Evolutionary conservation across 192 early-diverging fungal genomes (phyloP), one percentile per base, ranked within the genome.

Genomic region (Endogone sp.): DNA sequence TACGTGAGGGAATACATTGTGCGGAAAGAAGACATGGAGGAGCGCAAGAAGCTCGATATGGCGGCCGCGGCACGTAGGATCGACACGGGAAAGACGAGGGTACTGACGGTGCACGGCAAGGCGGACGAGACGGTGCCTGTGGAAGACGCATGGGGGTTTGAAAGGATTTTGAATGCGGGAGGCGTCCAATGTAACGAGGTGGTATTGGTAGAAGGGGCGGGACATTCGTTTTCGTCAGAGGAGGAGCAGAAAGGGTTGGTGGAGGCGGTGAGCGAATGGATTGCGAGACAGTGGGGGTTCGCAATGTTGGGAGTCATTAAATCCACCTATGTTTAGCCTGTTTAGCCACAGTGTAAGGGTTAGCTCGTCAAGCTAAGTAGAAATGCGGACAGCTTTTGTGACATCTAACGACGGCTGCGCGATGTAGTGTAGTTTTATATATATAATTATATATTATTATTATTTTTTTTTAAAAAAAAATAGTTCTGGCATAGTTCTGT

Each of bases 101-200:
- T 86, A 4, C 74, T 88, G 24, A 84, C 79, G 29, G 61, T 84
- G 2, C 79, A 77, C 60, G 86, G 86, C 3, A 69, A 61, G n/a
- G 62, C 64, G 2, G 86, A 88, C 68, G 60, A 70, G 3, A 68
- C 80, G 3, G 81, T 82, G 23, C 84, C 86, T 0, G 77, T 72
- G 29, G 44, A 76, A 6, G 81, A 82, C 65, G 77, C 75, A 26
- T 80, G 72, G 60, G 72, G 71, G 23, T 84, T 82, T 65, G 73
- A 84, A 60, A 55, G 72, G 25, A 29, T 73, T 21, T 71, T 87
- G 28, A 64, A 68, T 21, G 60, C 58, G 23, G 44, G 63, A 25
- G 37, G 32, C 57, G 67, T 60, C 27, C 4, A 60, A 60, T 44
- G 59, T 27, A 65, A 74, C 60, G 30, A 65, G 29, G 25, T 70